Evolutionary conservation across 1,284 basidiomycete genomes (phyloP).

Genomic region (Cryptococcus maquisensis): DNA sequence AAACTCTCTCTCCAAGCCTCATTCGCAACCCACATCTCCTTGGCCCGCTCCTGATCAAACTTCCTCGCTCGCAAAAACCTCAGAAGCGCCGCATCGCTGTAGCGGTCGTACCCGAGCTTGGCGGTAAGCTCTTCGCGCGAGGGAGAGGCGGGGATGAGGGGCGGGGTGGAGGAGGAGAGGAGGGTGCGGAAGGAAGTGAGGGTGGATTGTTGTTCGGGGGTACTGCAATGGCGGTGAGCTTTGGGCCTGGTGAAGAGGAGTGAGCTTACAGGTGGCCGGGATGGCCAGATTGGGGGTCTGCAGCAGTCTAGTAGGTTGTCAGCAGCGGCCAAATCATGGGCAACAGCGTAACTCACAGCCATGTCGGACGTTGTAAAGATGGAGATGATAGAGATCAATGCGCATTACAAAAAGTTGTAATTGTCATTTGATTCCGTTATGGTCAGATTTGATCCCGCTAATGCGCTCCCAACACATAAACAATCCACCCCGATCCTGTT

Average conservation of each 20-base stretch:
- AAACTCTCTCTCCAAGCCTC: constrained; percentile 91
- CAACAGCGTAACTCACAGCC: constrained; percentile 9
- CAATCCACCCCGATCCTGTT: constrained; percentile 9
- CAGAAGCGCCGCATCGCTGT: constrained; percentile 74
- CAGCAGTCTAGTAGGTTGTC: constrained; percentile 4
- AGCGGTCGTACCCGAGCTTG: constrained; percentile 56
- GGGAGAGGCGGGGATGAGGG: constrained; percentile 36
- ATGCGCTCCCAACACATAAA: neutral
- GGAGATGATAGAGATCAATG: neutral
- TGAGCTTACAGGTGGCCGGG: constrained; percentile 66
- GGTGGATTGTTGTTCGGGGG: constrained; percentile 61
- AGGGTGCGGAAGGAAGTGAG: constrained; percentile 69
- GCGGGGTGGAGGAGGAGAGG: constrained; percentile 47
- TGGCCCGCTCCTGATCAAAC: constrained; percentile 78
- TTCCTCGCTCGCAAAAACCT: constrained; percentile 90
- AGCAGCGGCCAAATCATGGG: neutral
- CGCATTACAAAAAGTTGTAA: neutral
- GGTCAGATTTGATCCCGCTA: constrained; percentile 4
- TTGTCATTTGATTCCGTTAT: neutral
- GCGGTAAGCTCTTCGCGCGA: constrained; percentile 18
- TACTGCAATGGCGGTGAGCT: constrained; percentile 31
- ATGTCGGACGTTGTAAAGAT: neutral
- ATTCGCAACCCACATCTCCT: constrained; percentile 74
- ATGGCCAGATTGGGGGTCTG: constrained; percentile 63
- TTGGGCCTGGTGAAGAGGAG: neutral